These are phyloP conservation scores for Trypanosoma lewisi DNA, from an alignment of 208 protist species.

Conservation along the genomic window DNA sequence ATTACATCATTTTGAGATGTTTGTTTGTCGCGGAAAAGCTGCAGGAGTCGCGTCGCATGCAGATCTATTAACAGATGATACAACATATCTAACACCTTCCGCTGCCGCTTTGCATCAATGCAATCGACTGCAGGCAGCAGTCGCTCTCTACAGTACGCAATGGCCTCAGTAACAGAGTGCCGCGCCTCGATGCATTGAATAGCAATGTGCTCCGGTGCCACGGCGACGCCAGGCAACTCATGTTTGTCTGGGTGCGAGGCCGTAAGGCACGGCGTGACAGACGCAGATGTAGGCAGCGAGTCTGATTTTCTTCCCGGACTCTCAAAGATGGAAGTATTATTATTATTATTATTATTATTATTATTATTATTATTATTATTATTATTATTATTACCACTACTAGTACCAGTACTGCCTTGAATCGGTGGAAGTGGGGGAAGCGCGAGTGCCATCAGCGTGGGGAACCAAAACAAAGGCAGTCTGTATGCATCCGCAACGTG, in stretches of 20 bases:
- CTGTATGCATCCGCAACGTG: slow-evolving; percentile 62
- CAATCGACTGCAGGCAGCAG: slow-evolving; percentile 22
- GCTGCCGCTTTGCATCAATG: slow-evolving; percentile 2
- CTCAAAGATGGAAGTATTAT: not conserved
- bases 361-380: not conserved
- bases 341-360: slow-evolving; percentile 1
- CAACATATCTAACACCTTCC: slow-evolving; percentile 15
- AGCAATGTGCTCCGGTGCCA: slow-evolving; percentile 28
- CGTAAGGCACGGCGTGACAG: slow-evolving; percentile 12
- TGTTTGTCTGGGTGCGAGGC: not conserved
- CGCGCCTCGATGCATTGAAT: slow-evolving; percentile 30
- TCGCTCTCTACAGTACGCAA: slow-evolving; percentile 26
- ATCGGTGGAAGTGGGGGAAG: slow-evolving; percentile 25
- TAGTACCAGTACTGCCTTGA: slow-evolving; percentile 10
- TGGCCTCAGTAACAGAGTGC: slow-evolving; percentile 33
- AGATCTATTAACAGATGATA: slow-evolving; percentile 28
- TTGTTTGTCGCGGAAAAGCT: slow-evolving; percentile 24
- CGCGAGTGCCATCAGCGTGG: slow-evolving; percentile 28
- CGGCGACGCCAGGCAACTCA: too few relatives aligned
- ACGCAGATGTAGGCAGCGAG: slow-evolving; percentile 10
- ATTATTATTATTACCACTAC: not conserved
- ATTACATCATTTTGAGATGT: slow-evolving; percentile 15
- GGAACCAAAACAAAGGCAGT: slow-evolving; percentile 75
- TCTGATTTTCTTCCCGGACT: slow-evolving; percentile 11
- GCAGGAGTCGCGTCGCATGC: slow-evolving; percentile 26